phyloP scores from a whole-genome alignment of 768 basidiomycete species.

The Rhodotorula taiwanensis region DNA sequence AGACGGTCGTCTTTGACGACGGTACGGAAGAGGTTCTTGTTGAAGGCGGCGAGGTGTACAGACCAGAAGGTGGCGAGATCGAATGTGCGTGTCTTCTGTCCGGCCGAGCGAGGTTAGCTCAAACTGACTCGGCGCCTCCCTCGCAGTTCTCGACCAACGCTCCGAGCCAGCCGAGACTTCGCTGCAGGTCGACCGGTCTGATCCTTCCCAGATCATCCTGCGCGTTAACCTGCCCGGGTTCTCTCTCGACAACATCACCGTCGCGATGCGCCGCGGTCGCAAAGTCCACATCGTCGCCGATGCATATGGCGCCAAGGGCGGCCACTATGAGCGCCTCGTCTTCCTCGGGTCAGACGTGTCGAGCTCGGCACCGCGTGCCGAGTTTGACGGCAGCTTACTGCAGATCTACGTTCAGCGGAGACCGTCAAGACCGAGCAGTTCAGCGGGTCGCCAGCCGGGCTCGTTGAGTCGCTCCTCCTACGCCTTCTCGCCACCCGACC shows the following conservation, averaged over 20 bases:
- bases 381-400: conserved; percentile 29
- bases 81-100: conserved; percentile 3
- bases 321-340: conserved; percentile 36
- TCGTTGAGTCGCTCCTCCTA: neutral
- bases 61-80: conserved; percentile 8
- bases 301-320: conserved; percentile 32
- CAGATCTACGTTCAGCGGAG: conserved; percentile 30
- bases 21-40: conserved; percentile 11
- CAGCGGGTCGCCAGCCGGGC: neutral
- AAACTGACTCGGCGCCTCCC: neutral
- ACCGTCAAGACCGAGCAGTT: conserved; percentile 4
- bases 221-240: conserved; percentile 31
- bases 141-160: conserved; percentile 29
- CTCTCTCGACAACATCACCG: conserved; percentile 38
- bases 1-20: conserved; percentile 2
- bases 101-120: no score
- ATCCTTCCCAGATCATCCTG: conserved; percentile 20
- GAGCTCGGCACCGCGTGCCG: conserved; percentile 19
- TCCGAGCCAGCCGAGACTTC: conserved; percentile 26
- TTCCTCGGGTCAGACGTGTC: conserved; percentile 22
- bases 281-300: conserved; percentile 38
- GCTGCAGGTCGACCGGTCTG: conserved; percentile 23
- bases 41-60: conserved; percentile 27
- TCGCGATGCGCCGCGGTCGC: conserved; percentile 33
- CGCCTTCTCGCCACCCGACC: neutral